These are phyloP conservation scores for Suillus placidus DNA, from an alignment of 768 basidiomycete species.

Conservation along the genomic window DNA sequence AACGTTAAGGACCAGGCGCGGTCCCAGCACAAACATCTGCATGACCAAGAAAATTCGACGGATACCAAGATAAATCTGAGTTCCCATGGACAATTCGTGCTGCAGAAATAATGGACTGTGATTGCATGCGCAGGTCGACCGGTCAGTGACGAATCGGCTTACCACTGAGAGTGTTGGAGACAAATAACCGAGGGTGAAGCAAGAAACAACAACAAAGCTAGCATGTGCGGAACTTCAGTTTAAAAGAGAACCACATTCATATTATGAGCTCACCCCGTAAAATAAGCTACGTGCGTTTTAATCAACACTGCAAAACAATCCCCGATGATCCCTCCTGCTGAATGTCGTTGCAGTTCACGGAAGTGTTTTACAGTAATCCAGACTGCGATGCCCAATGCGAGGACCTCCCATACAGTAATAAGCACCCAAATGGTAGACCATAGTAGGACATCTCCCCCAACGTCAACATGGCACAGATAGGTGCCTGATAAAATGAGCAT, in stretches of 20 bases:
- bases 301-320: not conserved
- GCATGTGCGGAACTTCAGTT: not conserved
- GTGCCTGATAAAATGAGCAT: not conserved
- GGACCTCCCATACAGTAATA: not conserved
- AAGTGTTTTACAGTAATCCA: not conserved
- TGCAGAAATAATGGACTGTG: not conserved
- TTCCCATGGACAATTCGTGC: not conserved
- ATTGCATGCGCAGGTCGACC: not conserved
- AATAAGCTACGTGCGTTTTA: not conserved
- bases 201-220: not conserved
- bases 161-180: not conserved
- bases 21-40: not conserved
- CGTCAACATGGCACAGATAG: not conserved
- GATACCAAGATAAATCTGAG: not conserved
- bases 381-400: not conserved
- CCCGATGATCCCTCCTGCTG: not conserved
- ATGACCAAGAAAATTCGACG: not conserved
- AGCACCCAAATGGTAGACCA: not conserved
- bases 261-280: not conserved
- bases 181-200: not conserved
- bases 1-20: not conserved
- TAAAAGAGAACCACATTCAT: not conserved
- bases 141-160: not conserved
- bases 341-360: not conserved
- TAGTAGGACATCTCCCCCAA: not conserved